Evolutionary conservation across 495 filamentous ascomycete genomes (phyloP), one percentile per base, ranked within the genome.

Genomic region (Penicillium waksmanii): DNA sequence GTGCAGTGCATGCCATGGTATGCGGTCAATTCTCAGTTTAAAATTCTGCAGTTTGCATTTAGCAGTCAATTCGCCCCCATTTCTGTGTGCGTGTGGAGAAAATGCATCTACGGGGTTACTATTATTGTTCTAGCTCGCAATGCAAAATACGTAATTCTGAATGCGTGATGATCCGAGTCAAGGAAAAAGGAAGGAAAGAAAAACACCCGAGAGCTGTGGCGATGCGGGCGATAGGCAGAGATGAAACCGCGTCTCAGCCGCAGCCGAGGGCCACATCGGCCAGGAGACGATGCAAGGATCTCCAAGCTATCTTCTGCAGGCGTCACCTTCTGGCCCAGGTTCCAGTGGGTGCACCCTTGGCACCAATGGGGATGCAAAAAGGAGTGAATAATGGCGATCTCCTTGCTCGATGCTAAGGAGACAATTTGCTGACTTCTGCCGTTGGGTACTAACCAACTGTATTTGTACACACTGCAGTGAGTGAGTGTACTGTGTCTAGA

Each of bases 271-370:
- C 19, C 27, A 51, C 35, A 56, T 62, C 51, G 46, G 60, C 62
- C 52, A 64, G 60, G 64, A 60, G 61, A 60, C 51, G 34, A 64
- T 55, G 66, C 66, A 69, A 69, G 66, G 66, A 64, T 64, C 34
- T 38, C 5, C 23, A 42, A 33, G 56, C 63, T 67, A 61, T 55
- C 40, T 46, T 18, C 40, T 55, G 53, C 46, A 27, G 46, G 46
- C 21, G 46, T 48, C 21, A n/a, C 21, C 46, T 19, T 48, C 2
- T 11, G 46, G 46, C 10, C 21, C 23, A n/a, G 11, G 46, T 21
- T 48, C 11, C 42, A 17, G 15, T 44, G 42, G 42, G 17, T 19
- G n/a, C 17, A 18, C 42, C 42, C 46, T 48, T 48, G 21, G 21
- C 21, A 18, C 42, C 42, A 44, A 44, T 44, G 18, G 46, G 46